Evolutionary conservation across 306 rosid genomes (phyloP).

Genomic region (Hylodesmum podocarpum): DNA sequence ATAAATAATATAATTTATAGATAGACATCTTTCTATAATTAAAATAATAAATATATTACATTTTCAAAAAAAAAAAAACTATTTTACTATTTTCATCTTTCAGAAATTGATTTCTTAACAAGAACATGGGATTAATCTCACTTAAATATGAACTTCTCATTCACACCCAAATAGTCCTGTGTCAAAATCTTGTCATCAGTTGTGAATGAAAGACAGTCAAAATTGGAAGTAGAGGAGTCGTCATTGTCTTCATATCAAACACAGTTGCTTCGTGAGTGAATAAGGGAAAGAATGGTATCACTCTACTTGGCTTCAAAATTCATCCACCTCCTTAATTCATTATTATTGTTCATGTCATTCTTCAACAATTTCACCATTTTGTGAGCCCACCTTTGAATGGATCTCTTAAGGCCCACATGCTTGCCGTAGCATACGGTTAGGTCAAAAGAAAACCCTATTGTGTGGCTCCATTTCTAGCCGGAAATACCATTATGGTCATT

Average conservation of each 20-base stretch:
- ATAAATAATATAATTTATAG: no score
- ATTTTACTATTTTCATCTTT: no score
- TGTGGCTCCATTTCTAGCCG: not conserved
- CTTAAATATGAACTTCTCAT: no score
- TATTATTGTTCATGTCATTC: no score
- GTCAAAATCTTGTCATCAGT: not conserved
- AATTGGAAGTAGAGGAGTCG: not conserved
- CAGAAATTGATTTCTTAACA: no score
- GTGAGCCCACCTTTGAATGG: conserved; percentile 11
- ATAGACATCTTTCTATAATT: no score
- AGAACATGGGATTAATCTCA: no score
- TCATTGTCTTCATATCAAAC: not conserved
- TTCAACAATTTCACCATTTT: not conserved
- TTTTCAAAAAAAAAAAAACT: no score
- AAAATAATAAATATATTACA: no score
- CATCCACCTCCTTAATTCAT: not conserved
- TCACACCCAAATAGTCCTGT: not conserved
- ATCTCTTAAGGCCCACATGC: conserved; percentile 17
- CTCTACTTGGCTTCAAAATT: not conserved
- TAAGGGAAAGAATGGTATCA: not conserved
- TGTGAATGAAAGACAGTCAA: not conserved
- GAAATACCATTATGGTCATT: not conserved
- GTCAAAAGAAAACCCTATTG: not conserved
- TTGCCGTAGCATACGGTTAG: not conserved
- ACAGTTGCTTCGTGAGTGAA: not conserved